These are phyloP conservation scores for Sugiyamaella neomexicana DNA, from an alignment of 1,139 yeast genomes.

Conservation along the genomic window DNA sequence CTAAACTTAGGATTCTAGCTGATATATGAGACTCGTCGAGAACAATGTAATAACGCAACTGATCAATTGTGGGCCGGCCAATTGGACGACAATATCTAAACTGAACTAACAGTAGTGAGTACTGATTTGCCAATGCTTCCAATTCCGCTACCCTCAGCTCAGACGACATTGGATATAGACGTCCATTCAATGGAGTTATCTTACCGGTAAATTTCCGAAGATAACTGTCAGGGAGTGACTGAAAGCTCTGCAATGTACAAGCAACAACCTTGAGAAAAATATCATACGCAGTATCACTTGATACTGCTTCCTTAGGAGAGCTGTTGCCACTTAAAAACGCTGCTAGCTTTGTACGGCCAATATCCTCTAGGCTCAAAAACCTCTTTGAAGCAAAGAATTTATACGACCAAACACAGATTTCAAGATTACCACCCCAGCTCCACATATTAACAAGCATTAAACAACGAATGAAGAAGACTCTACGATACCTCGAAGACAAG, in stretches of 20 bases:
- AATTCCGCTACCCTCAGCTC: constrained; percentile 23
- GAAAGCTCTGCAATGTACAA: constrained; percentile 15
- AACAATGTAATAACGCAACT: constrained; percentile 22
- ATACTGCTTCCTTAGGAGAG: neutral
- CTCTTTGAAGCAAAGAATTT: constrained; percentile 10
- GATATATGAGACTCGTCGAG: constrained; percentile 27
- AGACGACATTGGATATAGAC: constrained; percentile 21
- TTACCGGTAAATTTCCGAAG: constrained; percentile 23
- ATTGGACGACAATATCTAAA: constrained; percentile 20
- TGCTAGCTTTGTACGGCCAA: constrained; percentile 4
- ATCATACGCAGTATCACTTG: constrained; percentile 22
- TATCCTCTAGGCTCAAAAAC: constrained; percentile 11
- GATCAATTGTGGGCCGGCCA: constrained; percentile 26
- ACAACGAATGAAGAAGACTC: constrained; percentile 13
- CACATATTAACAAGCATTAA: constrained; percentile 9
- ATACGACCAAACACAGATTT: neutral
- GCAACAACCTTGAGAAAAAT: constrained; percentile 25
- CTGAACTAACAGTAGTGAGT: constrained; percentile 24
- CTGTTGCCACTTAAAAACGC: neutral
- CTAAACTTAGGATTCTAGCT: constrained; percentile 23
- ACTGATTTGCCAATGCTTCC: constrained; percentile 28
- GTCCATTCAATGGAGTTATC: constrained; percentile 24
- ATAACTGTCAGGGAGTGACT: neutral
- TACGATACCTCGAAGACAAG: constrained; percentile 6
- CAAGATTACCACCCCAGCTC: constrained; percentile 7